Evolutionary conservation across 140 eudicot genomes (phyloP).

Genomic region (Senecio squalidus): DNA sequence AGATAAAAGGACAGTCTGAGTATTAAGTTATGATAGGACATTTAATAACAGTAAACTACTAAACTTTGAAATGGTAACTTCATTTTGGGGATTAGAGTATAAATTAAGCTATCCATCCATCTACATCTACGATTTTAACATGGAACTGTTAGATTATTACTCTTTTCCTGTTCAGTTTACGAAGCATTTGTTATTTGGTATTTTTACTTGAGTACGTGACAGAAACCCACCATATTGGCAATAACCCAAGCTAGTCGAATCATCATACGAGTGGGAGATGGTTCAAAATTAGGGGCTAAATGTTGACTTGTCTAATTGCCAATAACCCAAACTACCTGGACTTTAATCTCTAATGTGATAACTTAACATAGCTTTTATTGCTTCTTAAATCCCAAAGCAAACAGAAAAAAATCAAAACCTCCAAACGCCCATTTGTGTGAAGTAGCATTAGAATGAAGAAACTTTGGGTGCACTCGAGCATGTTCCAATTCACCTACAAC

Average conservation of each 20-base stretch:
- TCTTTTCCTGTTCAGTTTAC: neutral
- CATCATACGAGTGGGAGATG: too few relatives aligned
- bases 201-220: too few relatives aligned
- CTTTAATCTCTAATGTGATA: too few relatives aligned
- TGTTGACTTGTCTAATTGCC: too few relatives aligned
- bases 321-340: too few relatives aligned
- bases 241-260: too few relatives aligned
- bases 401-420: constrained; percentile 32
- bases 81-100: neutral
- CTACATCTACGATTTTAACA: neutral
- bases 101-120: neutral
- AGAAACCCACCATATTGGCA: too few relatives aligned
- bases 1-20: constrained; percentile 14
- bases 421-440: constrained; percentile 99
- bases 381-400: neutral
- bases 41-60: neutral
- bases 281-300: too few relatives aligned
- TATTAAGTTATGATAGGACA: neutral
- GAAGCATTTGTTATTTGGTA: too few relatives aligned
- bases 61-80: neutral
- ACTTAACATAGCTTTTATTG: neutral
- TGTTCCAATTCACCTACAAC: constrained; percentile 84
- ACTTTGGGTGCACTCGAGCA: constrained; percentile 92
- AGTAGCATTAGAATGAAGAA: constrained; percentile 97
- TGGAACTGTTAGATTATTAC: neutral